Conservation (phyloP, 148 eudicot genomes). For the Pouteria glomerata region DNA sequence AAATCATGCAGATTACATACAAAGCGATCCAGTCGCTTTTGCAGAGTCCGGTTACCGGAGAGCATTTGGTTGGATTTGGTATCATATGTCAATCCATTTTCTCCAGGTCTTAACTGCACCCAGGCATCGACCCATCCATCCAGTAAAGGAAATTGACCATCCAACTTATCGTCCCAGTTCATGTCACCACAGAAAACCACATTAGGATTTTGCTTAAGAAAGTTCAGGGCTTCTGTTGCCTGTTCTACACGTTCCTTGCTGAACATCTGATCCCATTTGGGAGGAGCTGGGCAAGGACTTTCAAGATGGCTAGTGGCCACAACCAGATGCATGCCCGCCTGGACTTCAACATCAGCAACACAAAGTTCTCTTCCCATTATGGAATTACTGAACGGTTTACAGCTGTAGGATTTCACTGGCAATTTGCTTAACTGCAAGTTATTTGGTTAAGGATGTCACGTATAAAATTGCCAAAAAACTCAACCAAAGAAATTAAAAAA, state of each 20-base stretch:
- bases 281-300: conserved; percentile 89
- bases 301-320: conserved; percentile 86
- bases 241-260: conserved; percentile 92
- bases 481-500: not conserved
- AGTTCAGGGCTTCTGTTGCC: conserved; percentile 58
- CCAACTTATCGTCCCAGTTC: conserved; percentile 93
- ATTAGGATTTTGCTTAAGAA: conserved; percentile 43
- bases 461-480: not conserved
- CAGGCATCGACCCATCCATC: conserved; percentile 89
- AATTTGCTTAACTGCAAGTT: conserved; percentile 58
- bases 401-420: conserved; percentile 65
- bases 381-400: conserved; percentile 54
- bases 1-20: conserved; percentile 54
- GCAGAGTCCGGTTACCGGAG: conserved; percentile 47
- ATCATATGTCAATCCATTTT: conserved; percentile 76
- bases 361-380: conserved; percentile 77
- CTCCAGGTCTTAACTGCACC: conserved; percentile 54
- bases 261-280: conserved; percentile 83
- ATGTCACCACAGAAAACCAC: conserved; percentile 86
- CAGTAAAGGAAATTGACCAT: conserved; percentile 57
- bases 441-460: not conserved
- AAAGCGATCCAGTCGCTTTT: conserved; percentile 70
- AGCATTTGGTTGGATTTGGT: conserved; percentile 78
- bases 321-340: conserved; percentile 29
- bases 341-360: conserved; percentile 49